A percentile compares a stretch with the other conserved stretches of the same genome.
Conservation (phyloP, 352 stramenopile genomes). For the Pythium diclinum region DNA sequence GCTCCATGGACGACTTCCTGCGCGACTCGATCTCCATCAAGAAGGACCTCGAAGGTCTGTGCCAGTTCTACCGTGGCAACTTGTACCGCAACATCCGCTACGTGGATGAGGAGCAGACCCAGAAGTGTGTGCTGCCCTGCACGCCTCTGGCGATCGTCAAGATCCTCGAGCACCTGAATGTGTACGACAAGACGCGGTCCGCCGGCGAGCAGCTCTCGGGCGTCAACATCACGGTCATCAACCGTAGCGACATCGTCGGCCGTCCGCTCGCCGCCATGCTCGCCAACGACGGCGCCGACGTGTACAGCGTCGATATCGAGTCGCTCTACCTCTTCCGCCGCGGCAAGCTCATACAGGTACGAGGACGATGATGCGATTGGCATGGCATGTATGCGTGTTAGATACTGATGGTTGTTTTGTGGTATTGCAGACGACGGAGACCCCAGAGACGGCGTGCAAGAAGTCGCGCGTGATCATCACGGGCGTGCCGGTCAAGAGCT, state of each 20-base stretch:
- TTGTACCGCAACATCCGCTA: slow-evolving; percentile 97
- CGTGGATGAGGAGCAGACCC: slow-evolving; percentile 83
- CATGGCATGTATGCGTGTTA: neutral
- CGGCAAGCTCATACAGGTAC: slow-evolving; percentile 79
- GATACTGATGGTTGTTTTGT: neutral
- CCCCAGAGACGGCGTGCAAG: slow-evolving; percentile 81
- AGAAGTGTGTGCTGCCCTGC: slow-evolving; percentile 97
- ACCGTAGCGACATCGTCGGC: slow-evolving; percentile 96
- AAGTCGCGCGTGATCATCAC: slow-evolving; percentile 94
- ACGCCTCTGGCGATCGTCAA: slow-evolving; percentile 95
- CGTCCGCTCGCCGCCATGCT: slow-evolving; percentile 94
- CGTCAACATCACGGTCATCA: slow-evolving; percentile 94
- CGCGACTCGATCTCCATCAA: slow-evolving; percentile 95
- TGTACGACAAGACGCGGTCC: slow-evolving; percentile 79
- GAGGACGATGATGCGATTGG: neutral
- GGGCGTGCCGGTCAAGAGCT: slow-evolving; percentile 92
- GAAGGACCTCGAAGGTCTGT: slow-evolving; percentile 97
- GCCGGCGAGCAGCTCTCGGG: slow-evolving; percentile 68
- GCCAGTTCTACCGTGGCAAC: slow-evolving; percentile 95
- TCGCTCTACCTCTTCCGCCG: slow-evolving; percentile 94
- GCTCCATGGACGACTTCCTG: slow-evolving; percentile 97
- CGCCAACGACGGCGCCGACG: slow-evolving; percentile 92
- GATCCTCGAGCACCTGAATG: slow-evolving; percentile 90
- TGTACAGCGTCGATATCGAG: slow-evolving; percentile 95
- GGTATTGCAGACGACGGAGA: slow-evolving; percentile 62